Evolutionary conservation across 2,329 filamentous ascomycete species (phyloP), one percentile per base, ranked within the genome.

Genomic region (Bipolaris victoriae): DNA sequence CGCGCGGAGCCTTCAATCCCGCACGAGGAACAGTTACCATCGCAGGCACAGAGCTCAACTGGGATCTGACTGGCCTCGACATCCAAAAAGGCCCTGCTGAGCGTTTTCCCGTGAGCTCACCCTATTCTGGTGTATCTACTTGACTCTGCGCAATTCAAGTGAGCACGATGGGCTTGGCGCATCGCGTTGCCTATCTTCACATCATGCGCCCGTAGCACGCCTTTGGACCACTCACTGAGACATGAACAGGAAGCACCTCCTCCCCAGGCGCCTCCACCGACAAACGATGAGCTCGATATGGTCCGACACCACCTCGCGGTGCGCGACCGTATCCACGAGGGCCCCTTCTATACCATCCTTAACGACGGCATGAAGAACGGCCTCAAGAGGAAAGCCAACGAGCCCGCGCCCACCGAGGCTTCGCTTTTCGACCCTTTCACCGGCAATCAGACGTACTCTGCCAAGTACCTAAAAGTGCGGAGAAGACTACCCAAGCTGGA

Each of bases 361-460:
- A 81, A 78, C 57, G 76, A 83, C 68, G 78, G 80, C 55, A 78
- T 65, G 76, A 79, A 66, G 71, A 79, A 67, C 61, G 70, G 74
- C 60, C 69, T 82, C 62, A 74, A 74, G 60, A 58, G 69, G 7
- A 75, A 71, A 45, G 70, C 64, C 29, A 68, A 61, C 49, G 71
- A 78, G 57, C 80, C 81, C 18, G 68, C 66, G n/a, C 68, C 72
- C 11, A 71, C 72, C 43, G 71, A 74, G 40, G 67, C 67, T 7
- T 66, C 68, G 11, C 65, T 76, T 0, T 84, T 87, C 66, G 84
- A 88, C 69, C 84, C 86, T 1, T 88, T 88, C 66, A 80, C 82
- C 41, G 84, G 84, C 53, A 87, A 87, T 73, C 83, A 83, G 37
- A 86, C 84, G 0, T 88, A 86, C 68, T 82, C 82, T 15, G 79